These are phyloP conservation scores for Raphanus sativus DNA, from an alignment of 345 rosid species.

Conservation along the genomic window DNA sequence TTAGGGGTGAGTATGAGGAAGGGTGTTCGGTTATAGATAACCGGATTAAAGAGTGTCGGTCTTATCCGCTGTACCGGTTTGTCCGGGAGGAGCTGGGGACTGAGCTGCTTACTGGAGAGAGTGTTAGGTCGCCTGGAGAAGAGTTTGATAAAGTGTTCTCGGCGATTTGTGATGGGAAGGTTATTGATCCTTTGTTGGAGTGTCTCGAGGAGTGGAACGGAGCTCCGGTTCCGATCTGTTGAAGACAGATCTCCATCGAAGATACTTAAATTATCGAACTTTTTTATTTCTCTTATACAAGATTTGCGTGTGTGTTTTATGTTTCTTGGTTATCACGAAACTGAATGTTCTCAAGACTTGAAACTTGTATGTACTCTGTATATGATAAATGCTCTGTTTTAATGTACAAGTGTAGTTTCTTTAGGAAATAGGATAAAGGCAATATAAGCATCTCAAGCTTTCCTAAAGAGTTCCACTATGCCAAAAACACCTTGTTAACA, in stretches of 20 bases:
- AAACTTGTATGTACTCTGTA: conserved; percentile 3
- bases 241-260: neutral
- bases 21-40: conserved; percentile 53
- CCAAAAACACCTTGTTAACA: too few relatives aligned
- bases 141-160: conserved; percentile 71
- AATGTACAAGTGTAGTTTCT: too few relatives aligned
- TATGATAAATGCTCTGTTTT: neutral
- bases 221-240: conserved; percentile 51
- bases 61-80: conserved; percentile 68
- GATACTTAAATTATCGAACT: neutral
- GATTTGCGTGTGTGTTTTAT: conserved; percentile 5
- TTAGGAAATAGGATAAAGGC: too few relatives aligned
- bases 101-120: conserved; percentile 58
- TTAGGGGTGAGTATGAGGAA: conserved; percentile 46
- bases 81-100: conserved; percentile 62
- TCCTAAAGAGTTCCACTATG: too few relatives aligned
- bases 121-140: conserved; percentile 63
- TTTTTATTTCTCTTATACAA: neutral
- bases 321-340: neutral
- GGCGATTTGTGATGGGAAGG: conserved; percentile 67
- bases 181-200: conserved; percentile 71
- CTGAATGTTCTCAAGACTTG: neutral
- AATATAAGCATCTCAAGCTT: too few relatives aligned
- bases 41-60: conserved; percentile 68
- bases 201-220: conserved; percentile 74